A percentile compares a stretch with the other conserved stretches of the same genome.
These are phyloP conservation scores for Coemansia asiatica DNA, from an alignment of 192 early-diverging fungal genomes.

Conservation along the genomic window DNA sequence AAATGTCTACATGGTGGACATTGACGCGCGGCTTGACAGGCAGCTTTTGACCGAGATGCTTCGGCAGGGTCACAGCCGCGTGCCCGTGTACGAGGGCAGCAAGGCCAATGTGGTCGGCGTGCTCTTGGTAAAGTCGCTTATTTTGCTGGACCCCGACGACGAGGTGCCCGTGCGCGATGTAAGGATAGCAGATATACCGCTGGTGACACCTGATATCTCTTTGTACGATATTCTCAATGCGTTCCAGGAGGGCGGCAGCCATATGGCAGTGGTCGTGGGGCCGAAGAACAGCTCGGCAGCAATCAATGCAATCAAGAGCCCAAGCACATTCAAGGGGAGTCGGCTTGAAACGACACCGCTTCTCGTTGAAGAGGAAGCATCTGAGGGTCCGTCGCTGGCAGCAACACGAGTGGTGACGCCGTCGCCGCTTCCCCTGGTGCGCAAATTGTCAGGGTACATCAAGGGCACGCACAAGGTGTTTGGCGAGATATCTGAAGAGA, in stretches of 20 bases:
- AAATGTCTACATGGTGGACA: slow-evolving; percentile 67
- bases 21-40: slow-evolving; percentile 62
- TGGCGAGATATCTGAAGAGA: slow-evolving; percentile 38
- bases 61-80: slow-evolving; percentile 69
- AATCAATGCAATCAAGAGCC: background rate
- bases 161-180: slow-evolving; percentile 63
- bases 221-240: slow-evolving; percentile 76
- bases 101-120: slow-evolving; percentile 71
- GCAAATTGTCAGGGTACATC: slow-evolving; percentile 43
- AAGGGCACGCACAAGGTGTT: slow-evolving; percentile 18
- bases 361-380: background rate
- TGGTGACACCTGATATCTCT: slow-evolving; percentile 48
- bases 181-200: slow-evolving; percentile 49
- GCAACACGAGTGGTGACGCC: background rate
- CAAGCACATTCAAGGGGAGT: background rate
- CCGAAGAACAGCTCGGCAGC: slow-evolving; percentile 1
- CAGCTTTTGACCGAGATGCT: slow-evolving; percentile 62
- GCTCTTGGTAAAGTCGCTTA: slow-evolving; percentile 73
- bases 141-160: slow-evolving; percentile 73
- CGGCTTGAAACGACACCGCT: slow-evolving; percentile 25
- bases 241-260: slow-evolving; percentile 80
- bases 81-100: slow-evolving; percentile 67
- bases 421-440: slow-evolving; percentile 28
- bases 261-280: slow-evolving; percentile 72
- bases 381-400: background rate